Evolutionary conservation across 768 basidiomycete species (phyloP), one percentile per base, ranked within the genome.

Genomic region (Calocybe indica): DNA sequence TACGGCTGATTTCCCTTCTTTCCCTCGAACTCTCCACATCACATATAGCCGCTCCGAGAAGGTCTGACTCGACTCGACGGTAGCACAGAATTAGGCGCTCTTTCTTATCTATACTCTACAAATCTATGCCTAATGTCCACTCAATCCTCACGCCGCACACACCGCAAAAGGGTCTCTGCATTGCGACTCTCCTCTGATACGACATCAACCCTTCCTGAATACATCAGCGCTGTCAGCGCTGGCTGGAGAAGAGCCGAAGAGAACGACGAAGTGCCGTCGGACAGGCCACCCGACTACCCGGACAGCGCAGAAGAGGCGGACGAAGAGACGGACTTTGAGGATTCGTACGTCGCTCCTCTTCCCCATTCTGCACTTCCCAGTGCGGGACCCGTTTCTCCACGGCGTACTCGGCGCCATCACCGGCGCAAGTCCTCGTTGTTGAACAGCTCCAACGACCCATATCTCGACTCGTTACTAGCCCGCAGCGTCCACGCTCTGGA

Each of bases 401-500:
- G 68, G 37, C 69, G 66, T 35, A 41, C 59, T 13, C 61, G 65
- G 51, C 57, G 66, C 31, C 66, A 66, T 52, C 67, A 60, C 35
- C 58, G 65, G 15, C 55, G 59, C 11, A 58, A 61, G 3, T 69
- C 68, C 13, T 43, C n/a, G 58, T 61, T 49, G 60, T 65, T 48
- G 55, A 63, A 40, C 46, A 52, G 14, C 31, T 43, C 64, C 14
- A 61, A 68, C 42, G 82, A 85, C 60, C 75, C 77, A 9, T 81
- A 76, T 55, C 74, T 90, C 28, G 90, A 92, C 63, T 75, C 83
- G n/a, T 70, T 92, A 11, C 74, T 92, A 1, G 86, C 81, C 49
- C 80, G 89, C 52, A 89, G 87, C 53, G 86, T 92, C 10, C 82
- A 89, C 64, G 89, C 89, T 1, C 72, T 92, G 7, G 90, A 92